Conservation (phyloP, 179 eudicot genomes). For the Silene vulgaris region DNA sequence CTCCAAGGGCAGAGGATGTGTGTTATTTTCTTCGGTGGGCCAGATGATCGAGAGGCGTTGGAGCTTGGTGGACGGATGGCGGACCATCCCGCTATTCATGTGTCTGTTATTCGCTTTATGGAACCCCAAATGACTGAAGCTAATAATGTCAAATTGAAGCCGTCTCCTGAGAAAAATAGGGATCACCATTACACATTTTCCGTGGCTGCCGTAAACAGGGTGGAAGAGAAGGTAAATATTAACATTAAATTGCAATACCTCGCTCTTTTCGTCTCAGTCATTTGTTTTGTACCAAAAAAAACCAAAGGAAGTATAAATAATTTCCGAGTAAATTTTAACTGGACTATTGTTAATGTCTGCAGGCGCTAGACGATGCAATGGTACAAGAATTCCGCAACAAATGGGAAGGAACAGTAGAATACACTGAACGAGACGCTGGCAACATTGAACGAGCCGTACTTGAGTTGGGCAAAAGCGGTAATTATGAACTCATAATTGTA, state of each 20-base stretch:
- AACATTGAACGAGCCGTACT: conserved; percentile 44
- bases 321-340: too few species aligned
- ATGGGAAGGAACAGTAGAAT: conserved; percentile 43
- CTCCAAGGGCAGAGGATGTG: conserved; percentile 38
- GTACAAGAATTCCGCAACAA: conserved; percentile 35
- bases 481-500: conserved; percentile 50
- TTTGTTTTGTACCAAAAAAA: too few species aligned
- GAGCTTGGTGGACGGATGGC: conserved; percentile 63
- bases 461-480: conserved; percentile 42
- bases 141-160: conserved; percentile 29
- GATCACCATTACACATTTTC: conserved; percentile 49
- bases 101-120: conserved; percentile 42
- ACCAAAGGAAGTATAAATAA: too few species aligned
- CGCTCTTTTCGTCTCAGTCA: not conserved
- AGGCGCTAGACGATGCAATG: conserved; percentile 48
- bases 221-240: conserved; percentile 44
- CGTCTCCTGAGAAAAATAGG: conserved; percentile 39
- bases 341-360: not conserved
- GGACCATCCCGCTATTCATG: conserved; percentile 58
- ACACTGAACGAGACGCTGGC: conserved; percentile 32
- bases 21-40: conserved; percentile 71
- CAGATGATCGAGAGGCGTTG: conserved; percentile 62
- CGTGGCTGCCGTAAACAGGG: conserved; percentile 35
- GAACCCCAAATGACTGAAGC: conserved; percentile 21
- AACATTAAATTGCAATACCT: not conserved